Evolutionary conservation across 2,329 filamentous ascomycete species (phyloP), one percentile per base, ranked within the genome.

Genomic region (Lasiodiplodia sp.): DNA sequence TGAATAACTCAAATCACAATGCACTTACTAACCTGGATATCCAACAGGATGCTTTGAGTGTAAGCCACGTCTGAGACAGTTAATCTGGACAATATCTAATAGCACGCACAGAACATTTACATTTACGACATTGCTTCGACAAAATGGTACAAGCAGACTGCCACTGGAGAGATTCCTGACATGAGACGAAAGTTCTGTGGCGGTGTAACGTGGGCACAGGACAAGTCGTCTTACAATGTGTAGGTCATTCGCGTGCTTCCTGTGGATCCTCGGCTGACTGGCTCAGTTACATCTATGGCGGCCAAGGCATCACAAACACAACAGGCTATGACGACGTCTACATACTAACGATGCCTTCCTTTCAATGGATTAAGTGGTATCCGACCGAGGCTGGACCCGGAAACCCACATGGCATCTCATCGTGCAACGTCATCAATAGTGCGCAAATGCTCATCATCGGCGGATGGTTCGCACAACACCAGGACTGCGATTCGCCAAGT

Each of bases 151-250:
- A 82, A 78, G 11, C 88, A 91, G 73, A 84, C 79, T 10, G 86
- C 88, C 0, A 82, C 80, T 0, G 88, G 88, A 0, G 75, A 83
- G 34, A 75, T 86, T 1, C 88, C 88, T 2, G 77, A 77, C 16
- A 79, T 84, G 69, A 81, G 88, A 12, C 82, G 87, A 31, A 84
- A 86, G 34, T 90, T 90, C 70, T 91, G 88, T 74, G 87, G 87
- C 2, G 88, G 87, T 60, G 86, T 83, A 16, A 86, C 86, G 1
- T 89, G 87, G 83, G 83, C 88, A 0, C 73, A 82, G 10, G 88
- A 90, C 71, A 80, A 84, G 67, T 88, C 87, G 16, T 89, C 86
- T 8, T 90, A 89, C 73, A 90, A 91, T 71, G 87, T 91, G 86
- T 89, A 73, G 76, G 86, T 78, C 53, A 57, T 11, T 51, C 12